Conservation (phyloP, 1,284 basidiomycete genomes). For the Erythrobasidium hasegawianum region DNA sequence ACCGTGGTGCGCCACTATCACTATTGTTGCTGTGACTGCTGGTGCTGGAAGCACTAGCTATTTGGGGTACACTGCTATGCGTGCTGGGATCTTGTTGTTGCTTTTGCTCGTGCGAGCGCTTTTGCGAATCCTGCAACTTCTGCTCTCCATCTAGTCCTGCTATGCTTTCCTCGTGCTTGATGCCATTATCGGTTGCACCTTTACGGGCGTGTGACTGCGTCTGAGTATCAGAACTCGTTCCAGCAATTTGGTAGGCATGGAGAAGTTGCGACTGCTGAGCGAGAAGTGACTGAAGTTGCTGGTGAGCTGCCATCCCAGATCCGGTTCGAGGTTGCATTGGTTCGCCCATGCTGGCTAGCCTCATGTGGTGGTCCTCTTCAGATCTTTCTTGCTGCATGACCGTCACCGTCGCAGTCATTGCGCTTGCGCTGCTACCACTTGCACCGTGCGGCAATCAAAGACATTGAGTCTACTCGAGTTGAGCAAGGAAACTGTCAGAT, state of each 20-base stretch:
- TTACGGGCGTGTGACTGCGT: no score
- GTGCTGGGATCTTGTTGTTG: no score
- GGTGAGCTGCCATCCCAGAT: constrained; percentile 5
- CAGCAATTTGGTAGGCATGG: background rate
- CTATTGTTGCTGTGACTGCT: background rate
- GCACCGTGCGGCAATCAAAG: no score
- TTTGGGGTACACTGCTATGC: no score
- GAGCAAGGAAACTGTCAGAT: no score
- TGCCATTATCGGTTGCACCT: background rate
- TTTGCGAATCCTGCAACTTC: no score
- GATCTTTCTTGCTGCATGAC: no score
- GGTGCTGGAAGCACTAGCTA: background rate
- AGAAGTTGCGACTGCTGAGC: constrained; percentile 26
- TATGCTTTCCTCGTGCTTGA: background rate
- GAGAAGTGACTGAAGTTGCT: constrained; percentile 20
- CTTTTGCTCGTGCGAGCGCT: no score
- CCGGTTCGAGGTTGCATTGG: background rate
- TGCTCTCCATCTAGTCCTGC: background rate
- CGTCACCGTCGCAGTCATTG: no score
- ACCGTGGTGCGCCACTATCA: constrained; percentile 50
- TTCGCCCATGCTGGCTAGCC: background rate
- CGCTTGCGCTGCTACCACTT: no score
- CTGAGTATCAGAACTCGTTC: no score
- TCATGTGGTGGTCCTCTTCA: constrained; percentile 6
- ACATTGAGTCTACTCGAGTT: no score